phyloP scores from a whole-genome alignment of 2,329 filamentous ascomycete genomes.

The Exophiala sp. region DNA sequence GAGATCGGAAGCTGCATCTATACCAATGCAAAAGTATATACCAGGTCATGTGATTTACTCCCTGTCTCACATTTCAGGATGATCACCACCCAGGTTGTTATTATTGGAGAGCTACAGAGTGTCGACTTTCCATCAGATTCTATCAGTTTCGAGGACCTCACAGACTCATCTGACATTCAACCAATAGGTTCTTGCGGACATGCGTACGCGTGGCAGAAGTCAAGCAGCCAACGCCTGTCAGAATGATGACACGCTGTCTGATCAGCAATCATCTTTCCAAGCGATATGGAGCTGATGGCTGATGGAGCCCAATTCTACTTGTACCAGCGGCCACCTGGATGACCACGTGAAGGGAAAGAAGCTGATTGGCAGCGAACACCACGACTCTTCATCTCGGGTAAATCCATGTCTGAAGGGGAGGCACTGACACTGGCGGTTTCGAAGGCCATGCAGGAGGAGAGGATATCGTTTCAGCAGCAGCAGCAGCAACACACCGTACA shows the following conservation, averaged over 20 bases:
- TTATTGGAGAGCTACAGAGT: neutral
- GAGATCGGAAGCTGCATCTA: too few relatives aligned
- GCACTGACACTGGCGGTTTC: constrained; percentile 18
- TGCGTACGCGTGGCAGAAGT: neutral
- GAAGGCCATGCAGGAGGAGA: constrained; percentile 9
- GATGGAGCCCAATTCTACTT: neutral
- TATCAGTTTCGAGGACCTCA: neutral
- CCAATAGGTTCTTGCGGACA: too few relatives aligned
- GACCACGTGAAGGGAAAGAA: constrained; percentile 18
- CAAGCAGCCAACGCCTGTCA: neutral
- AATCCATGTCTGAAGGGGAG: constrained; percentile 5
- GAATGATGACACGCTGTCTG: neutral
- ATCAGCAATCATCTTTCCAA: constrained; percentile 4
- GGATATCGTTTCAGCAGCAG: constrained; percentile 17
- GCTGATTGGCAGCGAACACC: constrained; percentile 12
- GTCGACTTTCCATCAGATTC: neutral
- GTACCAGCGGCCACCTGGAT: constrained; percentile 1
- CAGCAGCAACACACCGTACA: neutral
- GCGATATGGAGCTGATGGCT: neutral
- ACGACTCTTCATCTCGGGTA: constrained; percentile 17
- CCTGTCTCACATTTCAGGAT: too few relatives aligned
- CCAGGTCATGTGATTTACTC: neutral
- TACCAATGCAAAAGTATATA: too few relatives aligned
- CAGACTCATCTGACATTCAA: neutral
- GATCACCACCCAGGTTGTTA: too few relatives aligned